Conservation (phyloP, 345 rosid genomes). For the Hibiscus mutabilis region DNA sequence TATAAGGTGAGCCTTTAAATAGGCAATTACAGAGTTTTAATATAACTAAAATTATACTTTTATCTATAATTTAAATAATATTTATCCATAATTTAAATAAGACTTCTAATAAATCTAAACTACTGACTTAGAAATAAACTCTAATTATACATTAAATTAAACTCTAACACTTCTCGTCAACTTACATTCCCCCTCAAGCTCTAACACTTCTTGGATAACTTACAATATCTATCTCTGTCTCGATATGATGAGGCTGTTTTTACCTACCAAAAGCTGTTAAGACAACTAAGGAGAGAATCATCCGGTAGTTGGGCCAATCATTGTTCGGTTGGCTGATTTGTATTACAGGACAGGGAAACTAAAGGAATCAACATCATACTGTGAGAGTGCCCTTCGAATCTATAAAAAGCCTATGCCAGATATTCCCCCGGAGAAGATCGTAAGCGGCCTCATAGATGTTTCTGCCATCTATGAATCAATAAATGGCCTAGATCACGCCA, state of each 20-base stretch:
- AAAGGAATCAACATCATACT: conserved; percentile 73
- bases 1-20: no score
- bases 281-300: conserved; percentile 73
- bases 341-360: conserved; percentile 70
- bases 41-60: no score
- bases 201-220: no score
- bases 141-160: no score
- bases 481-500: conserved; percentile 68
- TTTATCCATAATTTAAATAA: no score
- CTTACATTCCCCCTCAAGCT: no score
- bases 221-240: conserved; percentile 68
- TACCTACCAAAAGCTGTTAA: conserved; percentile 75
- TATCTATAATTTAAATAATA: no score
- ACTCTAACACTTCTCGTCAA: no score
- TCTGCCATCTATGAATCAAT: conserved; percentile 83
- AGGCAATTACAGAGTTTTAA: no score
- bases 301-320: conserved; percentile 72
- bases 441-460: conserved; percentile 68
- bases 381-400: conserved; percentile 77
- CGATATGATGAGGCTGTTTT: conserved; percentile 76
- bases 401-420: conserved; percentile 57
- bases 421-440: conserved; percentile 68
- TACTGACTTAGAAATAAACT: no score
- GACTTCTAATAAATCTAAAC: no score
- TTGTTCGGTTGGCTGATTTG: conserved; percentile 79